These are phyloP conservation scores for Bothriochloa decipiens DNA, from an alignment of 176 grass and related monocot genomes.

Conservation along the genomic window DNA sequence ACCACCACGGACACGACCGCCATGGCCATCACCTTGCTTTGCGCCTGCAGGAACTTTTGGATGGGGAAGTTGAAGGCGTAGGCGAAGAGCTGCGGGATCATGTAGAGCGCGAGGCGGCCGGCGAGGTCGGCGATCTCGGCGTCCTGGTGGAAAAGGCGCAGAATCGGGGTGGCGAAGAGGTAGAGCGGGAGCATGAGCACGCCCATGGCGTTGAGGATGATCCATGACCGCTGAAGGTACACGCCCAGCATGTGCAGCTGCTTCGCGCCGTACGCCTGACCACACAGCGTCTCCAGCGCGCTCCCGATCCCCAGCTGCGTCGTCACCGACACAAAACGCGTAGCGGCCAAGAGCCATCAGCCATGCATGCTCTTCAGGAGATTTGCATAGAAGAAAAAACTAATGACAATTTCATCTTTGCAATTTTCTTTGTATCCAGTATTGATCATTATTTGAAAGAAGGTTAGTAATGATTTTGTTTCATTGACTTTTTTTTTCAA, in stretches of 20 bases:
- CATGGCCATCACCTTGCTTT: constrained; percentile 85
- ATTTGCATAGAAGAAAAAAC: no score
- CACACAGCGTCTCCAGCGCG: constrained; percentile 73
- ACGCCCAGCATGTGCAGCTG: constrained; percentile 55
- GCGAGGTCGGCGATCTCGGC: constrained; percentile 54
- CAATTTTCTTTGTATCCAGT: no score
- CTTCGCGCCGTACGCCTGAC: constrained; percentile 64
- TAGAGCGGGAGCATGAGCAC: constrained; percentile 55
- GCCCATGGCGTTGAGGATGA: constrained; percentile 53
- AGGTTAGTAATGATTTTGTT: no score
- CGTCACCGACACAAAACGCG: no score
- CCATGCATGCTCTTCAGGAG: no score
- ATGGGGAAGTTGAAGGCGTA: constrained; percentile 74
- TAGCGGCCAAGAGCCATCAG: no score
- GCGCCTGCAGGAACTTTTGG: constrained; percentile 74
- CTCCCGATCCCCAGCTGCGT: constrained; percentile 82
- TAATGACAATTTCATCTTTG: no score
- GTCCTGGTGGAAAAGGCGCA: constrained; percentile 62
- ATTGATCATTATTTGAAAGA: no score
- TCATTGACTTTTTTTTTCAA: no score
- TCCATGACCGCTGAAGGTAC: constrained; percentile 65
- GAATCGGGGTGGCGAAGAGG: constrained; percentile 55
- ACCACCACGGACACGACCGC: constrained; percentile 46
- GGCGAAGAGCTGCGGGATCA: constrained; percentile 78
- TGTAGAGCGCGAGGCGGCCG: constrained; percentile 54